Conservation (phyloP, 2,329 filamentous ascomycete genomes). For the Sporothrix curviconia region DNA sequence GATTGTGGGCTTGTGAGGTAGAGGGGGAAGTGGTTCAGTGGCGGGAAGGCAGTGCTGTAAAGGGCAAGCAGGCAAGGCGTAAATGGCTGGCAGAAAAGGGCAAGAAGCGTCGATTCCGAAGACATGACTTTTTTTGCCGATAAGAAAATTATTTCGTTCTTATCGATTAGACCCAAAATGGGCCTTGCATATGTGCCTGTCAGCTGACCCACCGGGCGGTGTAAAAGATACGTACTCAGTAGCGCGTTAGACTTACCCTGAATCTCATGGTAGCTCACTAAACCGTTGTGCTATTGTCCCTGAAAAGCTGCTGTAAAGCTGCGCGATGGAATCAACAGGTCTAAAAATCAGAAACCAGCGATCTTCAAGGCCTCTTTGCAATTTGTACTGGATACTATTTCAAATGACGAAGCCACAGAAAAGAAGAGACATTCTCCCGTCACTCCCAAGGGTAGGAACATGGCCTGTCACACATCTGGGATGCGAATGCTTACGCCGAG, state of each 20-base stretch:
- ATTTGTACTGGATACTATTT: no score
- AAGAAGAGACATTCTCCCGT: no score
- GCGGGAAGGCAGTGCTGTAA: not conserved
- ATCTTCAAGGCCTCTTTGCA: no score
- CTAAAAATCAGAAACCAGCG: no score
- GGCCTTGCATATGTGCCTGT: not conserved
- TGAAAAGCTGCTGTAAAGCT: no score
- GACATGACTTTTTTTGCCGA: slow-evolving; percentile 10
- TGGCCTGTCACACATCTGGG: no score
- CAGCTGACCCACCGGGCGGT: slow-evolving; percentile 1
- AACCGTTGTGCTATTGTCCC: not conserved
- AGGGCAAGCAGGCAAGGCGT: not conserved
- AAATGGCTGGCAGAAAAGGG: not conserved
- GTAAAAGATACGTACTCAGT: no score
- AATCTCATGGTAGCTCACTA: not conserved
- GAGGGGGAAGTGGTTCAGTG: not conserved
- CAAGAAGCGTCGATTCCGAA: not conserved
- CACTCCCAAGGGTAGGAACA: no score
- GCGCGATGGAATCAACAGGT: not conserved
- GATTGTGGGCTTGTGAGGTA: slow-evolving; percentile 10
- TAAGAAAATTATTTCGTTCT: slow-evolving; percentile 13
- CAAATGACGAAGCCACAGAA: no score
- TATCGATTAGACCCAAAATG: slow-evolving; percentile 7
- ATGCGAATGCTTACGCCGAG: not conserved
- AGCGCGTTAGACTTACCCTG: no score